Evolutionary conservation across 2,329 filamentous ascomycete genomes (phyloP).

Genomic region (Fusarium zealandicum): DNA sequence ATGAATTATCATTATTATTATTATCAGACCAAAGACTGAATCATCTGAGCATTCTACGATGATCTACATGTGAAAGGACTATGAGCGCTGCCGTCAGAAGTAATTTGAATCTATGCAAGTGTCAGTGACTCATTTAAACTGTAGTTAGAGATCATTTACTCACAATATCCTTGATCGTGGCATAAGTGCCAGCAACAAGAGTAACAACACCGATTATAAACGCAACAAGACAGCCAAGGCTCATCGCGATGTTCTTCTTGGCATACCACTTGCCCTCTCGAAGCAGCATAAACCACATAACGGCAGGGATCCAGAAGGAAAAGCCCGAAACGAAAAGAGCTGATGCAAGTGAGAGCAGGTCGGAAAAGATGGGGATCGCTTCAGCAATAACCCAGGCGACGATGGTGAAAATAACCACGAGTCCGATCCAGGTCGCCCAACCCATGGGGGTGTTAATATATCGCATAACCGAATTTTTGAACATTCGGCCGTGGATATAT

Average conservation of each 20-base stretch:
- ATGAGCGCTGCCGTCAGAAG: constrained; percentile 35
- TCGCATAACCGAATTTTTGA: constrained; percentile 29
- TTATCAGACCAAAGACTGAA: not conserved
- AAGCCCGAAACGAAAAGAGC: constrained; percentile 30
- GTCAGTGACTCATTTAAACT: not conserved
- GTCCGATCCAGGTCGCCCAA: constrained; percentile 29
- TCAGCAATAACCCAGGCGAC: constrained; percentile 32
- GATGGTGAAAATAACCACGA: constrained; percentile 27
- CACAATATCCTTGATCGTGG: constrained; percentile 34
- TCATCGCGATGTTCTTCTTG: constrained; percentile 30
- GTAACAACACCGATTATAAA: constrained; percentile 31
- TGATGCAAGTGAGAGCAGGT: constrained; percentile 26
- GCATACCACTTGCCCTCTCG: constrained; percentile 29
- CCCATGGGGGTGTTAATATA: constrained; percentile 30
- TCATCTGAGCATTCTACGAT: not conserved
- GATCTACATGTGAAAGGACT: constrained; percentile 31
- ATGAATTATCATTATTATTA: no score
- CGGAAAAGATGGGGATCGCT: constrained; percentile 32
- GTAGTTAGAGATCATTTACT: not conserved
- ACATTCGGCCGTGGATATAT: constrained; percentile 33
- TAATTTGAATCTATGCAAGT: constrained; percentile 16
- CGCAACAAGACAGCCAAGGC: constrained; percentile 26
- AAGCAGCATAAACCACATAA: constrained; percentile 32
- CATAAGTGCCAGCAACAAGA: constrained; percentile 31
- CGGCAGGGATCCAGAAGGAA: constrained; percentile 30